Base-by-base conservation (phyloP, 228 moss, liverwort and hornwort species). In the Sphagnum magellanicum region DNA sequence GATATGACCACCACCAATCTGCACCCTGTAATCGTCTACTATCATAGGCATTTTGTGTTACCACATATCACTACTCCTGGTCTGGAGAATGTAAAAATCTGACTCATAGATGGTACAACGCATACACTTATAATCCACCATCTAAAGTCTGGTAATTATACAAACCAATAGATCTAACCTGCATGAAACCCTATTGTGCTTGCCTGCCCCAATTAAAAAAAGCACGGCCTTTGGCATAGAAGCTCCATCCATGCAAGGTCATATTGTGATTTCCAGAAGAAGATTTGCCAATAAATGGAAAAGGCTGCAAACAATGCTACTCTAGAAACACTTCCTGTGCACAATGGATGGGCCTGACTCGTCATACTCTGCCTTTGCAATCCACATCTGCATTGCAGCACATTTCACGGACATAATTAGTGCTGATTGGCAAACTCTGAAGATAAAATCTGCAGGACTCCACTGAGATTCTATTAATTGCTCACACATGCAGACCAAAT, bases 261-360 rank as follows among this genome's bases (percentile, higher is more conserved):
- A 53, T 62, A 61, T 59, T 16, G 53, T 70, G 69, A 68, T 73
- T 68, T 72, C 72, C 59, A 48, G 60, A 48, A 51, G 67, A 60
- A 55, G 55, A 66, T 50, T 53, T 60, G 64, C 48, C 48, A 14
- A 49, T 50, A 14, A 63, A 4, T 49, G 61, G 6, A 59, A 60
- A 70, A 52, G 10, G 52, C 72, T 53, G 13, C 63, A 16, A 53
- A 6, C 50, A 46, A 0, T 48, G 63, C 47, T 60, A 51, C 10
- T 71, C 62, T 87, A 87, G 78, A 83, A 87, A 64, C 87, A 87
- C 70, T 87, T 87, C 74, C 87, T 87, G 76, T 87, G 87, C 46
- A 87, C 87, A 60, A 87, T 83, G 4, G 83, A 80, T 3, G 87
- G 87, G 48, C 87, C 87, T 5, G 83, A 83, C 60, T 87, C 87